Base-by-base conservation (phyloP, 345 rosid genomes). In the Hevea brasiliensis region DNA sequence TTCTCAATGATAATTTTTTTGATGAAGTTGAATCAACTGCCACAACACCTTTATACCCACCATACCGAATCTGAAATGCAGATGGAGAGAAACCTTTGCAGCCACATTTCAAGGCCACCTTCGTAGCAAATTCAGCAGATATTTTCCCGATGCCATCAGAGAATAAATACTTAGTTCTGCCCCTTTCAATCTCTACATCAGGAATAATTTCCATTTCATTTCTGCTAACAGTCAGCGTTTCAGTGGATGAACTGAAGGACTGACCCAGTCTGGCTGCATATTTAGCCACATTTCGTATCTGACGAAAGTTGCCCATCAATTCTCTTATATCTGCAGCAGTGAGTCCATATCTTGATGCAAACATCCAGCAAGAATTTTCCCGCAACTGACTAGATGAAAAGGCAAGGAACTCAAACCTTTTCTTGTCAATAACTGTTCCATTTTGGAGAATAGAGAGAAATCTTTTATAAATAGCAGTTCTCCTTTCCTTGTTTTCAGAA, bases 301-400 rank as follows among this genome's bases (percentile, higher is more conserved):
- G 4, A 6, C 59, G 64, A 77, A 89, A 87, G 66, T 82, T 40
- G 0, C 94, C 94, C 89, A 86, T 84, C 83, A 80, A 70, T 57
- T 50, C 57, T 77, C 94, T 86, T 59, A 85, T 86, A 56, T 75
- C 72, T 48, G 78, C 81, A 67, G 91, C 88, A 67, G 87, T 84
- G 41, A 58, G 76, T 68, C 91, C 89, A 61, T 53, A 8, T 11
- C 56, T 79, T 2, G 91, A 73, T 47, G 91, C 89, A 78, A 89
- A 87, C 94, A 89, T 86, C 94, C 94, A 89, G 53, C 89, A 86
- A 74, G 94, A 89, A 75, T 82, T 86, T 70, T 89, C 91, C 17
- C 89, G 80, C 74, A 89, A 71, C 63, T 89, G 94, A 81, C 94
- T 89, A 35, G 94, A 72, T 54, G 94, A 89, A 72, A 79, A 89